A percentile compares a stretch with the other conserved stretches of the same genome.
phyloP scores from a whole-genome alignment of 2,329 filamentous ascomycete genomes.

The Aspergillus persii region DNA sequence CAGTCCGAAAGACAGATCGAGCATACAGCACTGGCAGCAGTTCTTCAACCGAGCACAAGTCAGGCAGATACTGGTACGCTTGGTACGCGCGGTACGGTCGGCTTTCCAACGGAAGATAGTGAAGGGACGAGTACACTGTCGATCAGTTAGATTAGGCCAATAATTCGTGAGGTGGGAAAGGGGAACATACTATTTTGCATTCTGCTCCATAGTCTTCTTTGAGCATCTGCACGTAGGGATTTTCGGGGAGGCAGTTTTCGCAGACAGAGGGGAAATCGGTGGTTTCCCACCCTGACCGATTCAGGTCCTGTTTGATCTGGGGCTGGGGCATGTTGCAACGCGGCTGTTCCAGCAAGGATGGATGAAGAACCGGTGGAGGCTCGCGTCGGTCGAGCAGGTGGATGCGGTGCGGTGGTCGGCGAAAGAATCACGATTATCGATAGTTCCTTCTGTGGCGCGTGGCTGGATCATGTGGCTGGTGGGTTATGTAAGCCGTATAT shows the following conservation, averaged over 20 bases:
- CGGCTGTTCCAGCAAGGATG: neutral
- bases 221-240: conserved; percentile 97
- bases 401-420: neutral
- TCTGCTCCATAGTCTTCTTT: conserved; percentile 94
- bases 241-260: conserved; percentile 92
- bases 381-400: neutral
- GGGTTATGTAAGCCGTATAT: neutral
- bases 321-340: conserved; percentile 63
- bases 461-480: conserved; percentile 8
- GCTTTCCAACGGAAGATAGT: conserved; percentile 95
- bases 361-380: neutral
- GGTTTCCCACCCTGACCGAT: conserved; percentile 93
- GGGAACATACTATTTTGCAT: conserved; percentile 60
- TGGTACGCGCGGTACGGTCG: conserved; percentile 86
- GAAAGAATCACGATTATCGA: conserved; percentile 11
- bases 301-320: conserved; percentile 94
- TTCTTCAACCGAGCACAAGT: conserved; percentile 97
- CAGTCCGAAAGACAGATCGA: conserved; percentile 91
- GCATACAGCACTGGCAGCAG: conserved; percentile 98
- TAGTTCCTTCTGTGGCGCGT: conserved; percentile 6
- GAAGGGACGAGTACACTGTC: conserved; percentile 81
- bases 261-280: conserved; percentile 53
- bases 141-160: conserved; percentile 4
- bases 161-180: neutral
- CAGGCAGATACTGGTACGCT: conserved; percentile 91